These are phyloP conservation scores for Penicillium sp. DNA, from an alignment of 2,329 filamentous ascomycete species.

Conservation along the genomic window DNA sequence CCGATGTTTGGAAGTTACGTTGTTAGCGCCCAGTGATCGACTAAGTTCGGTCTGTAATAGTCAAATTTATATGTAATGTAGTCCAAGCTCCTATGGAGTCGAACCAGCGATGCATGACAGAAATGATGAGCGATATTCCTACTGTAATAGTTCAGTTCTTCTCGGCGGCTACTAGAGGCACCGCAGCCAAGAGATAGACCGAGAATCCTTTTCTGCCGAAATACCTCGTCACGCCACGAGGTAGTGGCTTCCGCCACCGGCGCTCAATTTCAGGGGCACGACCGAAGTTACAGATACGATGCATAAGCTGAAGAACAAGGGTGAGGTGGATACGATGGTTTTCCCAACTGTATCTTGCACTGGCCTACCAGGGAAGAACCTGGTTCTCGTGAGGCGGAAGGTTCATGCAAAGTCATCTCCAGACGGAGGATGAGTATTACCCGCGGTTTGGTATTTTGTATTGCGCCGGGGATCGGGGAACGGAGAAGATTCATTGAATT, in stretches of 20 bases:
- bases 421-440: neutral
- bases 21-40: neutral
- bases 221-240: conserved; percentile 9
- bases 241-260: conserved; percentile 2
- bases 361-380: neutral
- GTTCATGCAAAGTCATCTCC: neutral
- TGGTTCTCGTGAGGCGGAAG: neutral
- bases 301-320: neutral
- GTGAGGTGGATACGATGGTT: neutral
- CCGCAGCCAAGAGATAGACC: conserved; percentile 4
- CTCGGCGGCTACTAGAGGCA: neutral
- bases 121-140: neutral
- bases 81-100: neutral
- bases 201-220: neutral
- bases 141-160: neutral
- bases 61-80: neutral
- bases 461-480: neutral
- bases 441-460: neutral
- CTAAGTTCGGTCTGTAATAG: neutral
- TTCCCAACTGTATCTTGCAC: neutral
- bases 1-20: neutral
- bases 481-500: neutral
- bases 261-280: neutral
- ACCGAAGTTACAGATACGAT: neutral
- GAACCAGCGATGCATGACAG: neutral